These are phyloP conservation scores for Grosmannia penicillata DNA, from an alignment of 2,329 filamentous ascomycete species.

Conservation along the genomic window DNA sequence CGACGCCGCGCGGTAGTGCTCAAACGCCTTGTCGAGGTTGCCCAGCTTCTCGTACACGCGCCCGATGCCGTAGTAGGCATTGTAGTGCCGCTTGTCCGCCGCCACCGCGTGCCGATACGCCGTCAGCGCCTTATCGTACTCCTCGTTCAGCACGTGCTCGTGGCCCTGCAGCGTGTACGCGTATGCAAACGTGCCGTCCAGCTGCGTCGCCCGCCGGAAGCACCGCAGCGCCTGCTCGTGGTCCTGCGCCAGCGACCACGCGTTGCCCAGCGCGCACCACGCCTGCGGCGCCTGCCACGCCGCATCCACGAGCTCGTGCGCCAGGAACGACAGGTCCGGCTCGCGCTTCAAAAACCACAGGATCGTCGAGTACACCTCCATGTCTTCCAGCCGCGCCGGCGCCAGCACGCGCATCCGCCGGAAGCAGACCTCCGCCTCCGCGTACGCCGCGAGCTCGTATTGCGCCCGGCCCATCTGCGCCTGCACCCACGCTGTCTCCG, in stretches of 20 bases:
- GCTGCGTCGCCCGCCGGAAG: conserved; percentile 85
- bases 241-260: conserved; percentile 81
- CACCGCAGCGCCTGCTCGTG: conserved; percentile 90
- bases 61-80: conserved; percentile 89
- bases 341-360: conserved; percentile 96
- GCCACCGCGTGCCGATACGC: conserved; percentile 77
- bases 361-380: conserved; percentile 98
- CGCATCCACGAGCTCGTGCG: conserved; percentile 76
- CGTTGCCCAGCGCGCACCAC: conserved; percentile 92
- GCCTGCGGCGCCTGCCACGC: conserved; percentile 85
- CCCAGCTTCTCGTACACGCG: conserved; percentile 80
- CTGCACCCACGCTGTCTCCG: conserved; percentile 87
- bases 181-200: conserved; percentile 84
- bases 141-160: conserved; percentile 89
- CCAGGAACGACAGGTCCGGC: conserved; percentile 78
- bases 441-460: conserved; percentile 79
- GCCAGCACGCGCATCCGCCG: conserved; percentile 62
- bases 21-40: conserved; percentile 79
- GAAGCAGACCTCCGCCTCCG: conserved; percentile 78
- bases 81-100: conserved; percentile 83
- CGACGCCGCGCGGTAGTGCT: conserved; percentile 79
- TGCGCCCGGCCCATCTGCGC: conserved; percentile 81
- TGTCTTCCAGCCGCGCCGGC: conserved; percentile 75
- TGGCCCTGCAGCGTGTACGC: conserved; percentile 93
- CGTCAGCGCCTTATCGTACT: conserved; percentile 85